Evolutionary conservation across 2,329 filamentous ascomycete species (phyloP).

Genomic region (Aspergillus caelatus): DNA sequence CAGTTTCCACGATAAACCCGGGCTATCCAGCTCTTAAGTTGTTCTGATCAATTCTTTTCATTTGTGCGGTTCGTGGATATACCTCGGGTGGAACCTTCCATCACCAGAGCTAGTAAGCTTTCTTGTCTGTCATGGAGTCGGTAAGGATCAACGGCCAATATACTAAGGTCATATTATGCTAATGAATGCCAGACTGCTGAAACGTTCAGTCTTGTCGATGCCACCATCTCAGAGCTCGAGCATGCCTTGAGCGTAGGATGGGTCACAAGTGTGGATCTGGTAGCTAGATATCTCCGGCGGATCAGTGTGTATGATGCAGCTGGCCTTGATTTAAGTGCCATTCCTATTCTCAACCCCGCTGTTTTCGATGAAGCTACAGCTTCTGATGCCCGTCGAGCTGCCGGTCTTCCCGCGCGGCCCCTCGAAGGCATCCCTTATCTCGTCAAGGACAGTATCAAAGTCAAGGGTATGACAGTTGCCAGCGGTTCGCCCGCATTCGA

Average conservation of each 20-base stretch:
- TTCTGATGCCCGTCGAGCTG: conserved; percentile 50
- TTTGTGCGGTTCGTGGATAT: not conserved
- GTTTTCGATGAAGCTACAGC: conserved; percentile 52
- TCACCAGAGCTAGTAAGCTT: not conserved
- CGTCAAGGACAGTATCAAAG: conserved; percentile 61
- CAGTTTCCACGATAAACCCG: not conserved
- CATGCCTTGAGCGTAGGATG: conserved; percentile 44
- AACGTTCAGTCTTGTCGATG: conserved; percentile 47
- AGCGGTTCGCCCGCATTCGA: conserved; percentile 59
- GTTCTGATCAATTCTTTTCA: not conserved
- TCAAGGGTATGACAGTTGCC: conserved; percentile 56
- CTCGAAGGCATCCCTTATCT: conserved; percentile 62
- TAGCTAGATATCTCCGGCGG: conserved; percentile 50
- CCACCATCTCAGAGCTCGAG: conserved; percentile 50
- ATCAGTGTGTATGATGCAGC: conserved; percentile 52
- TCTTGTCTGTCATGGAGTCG: not conserved
- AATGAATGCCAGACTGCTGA: not conserved
- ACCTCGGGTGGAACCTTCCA: not conserved
- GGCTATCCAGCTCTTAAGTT: not conserved
- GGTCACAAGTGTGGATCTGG: conserved; percentile 50
- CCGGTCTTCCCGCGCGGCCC: conserved; percentile 37
- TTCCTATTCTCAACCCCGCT: conserved; percentile 51
- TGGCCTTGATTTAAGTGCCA: conserved; percentile 49
- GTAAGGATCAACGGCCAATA: not conserved
- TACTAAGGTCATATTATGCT: not conserved